A percentile compares a stretch with the other conserved stretches of the same genome.
phyloP scores from a whole-genome alignment of 2,329 filamentous ascomycete genomes.

The Epicoccum nigrum region DNA sequence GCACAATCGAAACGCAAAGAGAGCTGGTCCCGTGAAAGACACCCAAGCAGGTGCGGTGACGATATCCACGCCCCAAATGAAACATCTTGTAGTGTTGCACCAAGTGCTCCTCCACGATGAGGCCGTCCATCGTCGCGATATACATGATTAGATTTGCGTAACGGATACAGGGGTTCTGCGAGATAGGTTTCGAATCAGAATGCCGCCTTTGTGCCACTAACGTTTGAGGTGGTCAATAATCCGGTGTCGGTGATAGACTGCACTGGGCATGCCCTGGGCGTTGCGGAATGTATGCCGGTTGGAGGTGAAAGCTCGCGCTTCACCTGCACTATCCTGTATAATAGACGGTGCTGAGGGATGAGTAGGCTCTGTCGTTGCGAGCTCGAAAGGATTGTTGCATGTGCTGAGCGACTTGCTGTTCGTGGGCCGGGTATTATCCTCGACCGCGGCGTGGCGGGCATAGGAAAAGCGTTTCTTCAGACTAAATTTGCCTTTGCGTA shows the following conservation, averaged over 20 bases:
- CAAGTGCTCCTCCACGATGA: too few relatives aligned
- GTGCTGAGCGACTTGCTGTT: conserved; percentile 14
- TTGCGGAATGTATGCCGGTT: conserved; percentile 34
- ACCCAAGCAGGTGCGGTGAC: too few relatives aligned
- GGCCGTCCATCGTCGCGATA: too few relatives aligned
- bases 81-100: too few relatives aligned
- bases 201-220: conserved; percentile 32
- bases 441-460: conserved; percentile 23
- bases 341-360: conserved; percentile 18
- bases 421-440: conserved; percentile 16
- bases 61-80: too few relatives aligned
- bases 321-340: conserved; percentile 27
- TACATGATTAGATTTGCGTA: too few relatives aligned
- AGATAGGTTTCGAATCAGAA: conserved; percentile 24
- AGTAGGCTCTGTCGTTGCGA: conserved; percentile 21
- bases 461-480: conserved; percentile 34
- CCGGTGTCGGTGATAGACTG: conserved; percentile 27
- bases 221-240: conserved; percentile 28
- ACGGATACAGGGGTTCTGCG: too few relatives aligned
- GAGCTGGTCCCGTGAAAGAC: too few relatives aligned
- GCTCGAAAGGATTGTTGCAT: conserved; percentile 15
- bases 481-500: conserved; percentile 31
- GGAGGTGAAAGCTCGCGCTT: conserved; percentile 25
- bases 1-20: too few relatives aligned
- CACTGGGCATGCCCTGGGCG: conserved; percentile 33